Evolutionary conservation across 2,329 filamentous ascomycete genomes (phyloP), one percentile per base, ranked within the genome.

Genomic region (Arthroderma uncinatum): DNA sequence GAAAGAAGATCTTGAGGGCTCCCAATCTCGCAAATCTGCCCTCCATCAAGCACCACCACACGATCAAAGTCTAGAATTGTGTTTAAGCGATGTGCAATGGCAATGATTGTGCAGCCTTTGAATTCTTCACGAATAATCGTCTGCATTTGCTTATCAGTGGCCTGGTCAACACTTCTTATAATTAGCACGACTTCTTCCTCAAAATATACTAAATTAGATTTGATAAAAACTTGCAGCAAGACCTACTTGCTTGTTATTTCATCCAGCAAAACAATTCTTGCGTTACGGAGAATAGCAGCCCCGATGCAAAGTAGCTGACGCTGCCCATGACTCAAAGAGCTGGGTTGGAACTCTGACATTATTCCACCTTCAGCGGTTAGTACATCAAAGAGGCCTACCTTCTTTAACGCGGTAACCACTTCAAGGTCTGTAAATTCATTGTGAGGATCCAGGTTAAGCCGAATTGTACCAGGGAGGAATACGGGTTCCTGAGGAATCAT

Each of bases 401-500:
- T 65, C 53, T 64, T 64, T 28, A 76, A 64, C 0, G 71, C 70
- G n/a, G 64, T 60, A n/a, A 69, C 62, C 36, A 75, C 71, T 1
- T 63, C 64, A 6, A 61, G 61, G 58, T 75, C 70, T 6, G 66
- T 63, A 50, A 61, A 59, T 7, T 53, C 57, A 8, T 66, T 63
- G 1, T 86, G 88, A 25, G 93, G 93, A 69, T 98, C 93, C 37
- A 97, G 80, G 68, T 97, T 97, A 72, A 97, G 92, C 62, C 93
- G 83, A 61, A 98, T 82, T 9, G 86, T 91, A 54, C 90, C 90
- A 71, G 95, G 89, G 66, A 98, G 97, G 60, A 98, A 82, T 61
- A 91, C 91, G 34, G 93, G 92, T 73, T 98, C 93, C 70, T 98
- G 93, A 3, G 93, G 93, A 63, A 98, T 97, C 67, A 98, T 97